These are phyloP conservation scores for Heritiera littoralis DNA, from an alignment of 345 rosid genomes.

Conservation along the genomic window DNA sequence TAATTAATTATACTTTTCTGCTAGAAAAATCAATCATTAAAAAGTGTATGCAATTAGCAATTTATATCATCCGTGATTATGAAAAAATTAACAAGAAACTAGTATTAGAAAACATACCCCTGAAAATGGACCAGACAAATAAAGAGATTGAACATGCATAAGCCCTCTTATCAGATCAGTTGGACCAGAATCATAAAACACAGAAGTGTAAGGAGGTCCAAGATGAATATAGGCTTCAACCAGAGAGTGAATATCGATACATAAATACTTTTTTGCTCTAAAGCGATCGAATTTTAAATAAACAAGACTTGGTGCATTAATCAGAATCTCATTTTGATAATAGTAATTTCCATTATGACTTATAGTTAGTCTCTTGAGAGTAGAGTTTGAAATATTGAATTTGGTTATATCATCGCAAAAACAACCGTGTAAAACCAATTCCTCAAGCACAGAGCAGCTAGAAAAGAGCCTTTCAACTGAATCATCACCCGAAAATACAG, in stretches of 20 bases:
- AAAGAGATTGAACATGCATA: not conserved
- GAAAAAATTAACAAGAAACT: no score
- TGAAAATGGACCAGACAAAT: not conserved
- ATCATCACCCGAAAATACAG: not conserved
- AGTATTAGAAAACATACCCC: no score
- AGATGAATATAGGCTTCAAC: not conserved
- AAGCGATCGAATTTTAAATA: not conserved
- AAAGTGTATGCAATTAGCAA: no score
- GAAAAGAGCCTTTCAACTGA: conserved; percentile 1
- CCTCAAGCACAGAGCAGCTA: conserved; percentile 12
- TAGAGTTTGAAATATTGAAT: not conserved
- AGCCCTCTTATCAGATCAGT: not conserved
- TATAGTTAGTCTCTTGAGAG: not conserved
- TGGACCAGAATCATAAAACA: not conserved
- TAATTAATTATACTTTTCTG: no score
- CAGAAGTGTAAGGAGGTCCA: not conserved
- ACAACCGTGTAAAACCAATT: not conserved
- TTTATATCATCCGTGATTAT: no score
- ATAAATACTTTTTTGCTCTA: not conserved
- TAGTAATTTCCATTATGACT: not conserved
- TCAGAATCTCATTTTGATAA: not conserved
- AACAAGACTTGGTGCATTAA: not conserved
- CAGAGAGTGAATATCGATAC: not conserved
- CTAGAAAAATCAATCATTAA: no score
- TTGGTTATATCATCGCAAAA: not conserved